Conservation (phyloP, 2,329 filamentous ascomycete species). For the Pseudocercospora ulei region DNA sequence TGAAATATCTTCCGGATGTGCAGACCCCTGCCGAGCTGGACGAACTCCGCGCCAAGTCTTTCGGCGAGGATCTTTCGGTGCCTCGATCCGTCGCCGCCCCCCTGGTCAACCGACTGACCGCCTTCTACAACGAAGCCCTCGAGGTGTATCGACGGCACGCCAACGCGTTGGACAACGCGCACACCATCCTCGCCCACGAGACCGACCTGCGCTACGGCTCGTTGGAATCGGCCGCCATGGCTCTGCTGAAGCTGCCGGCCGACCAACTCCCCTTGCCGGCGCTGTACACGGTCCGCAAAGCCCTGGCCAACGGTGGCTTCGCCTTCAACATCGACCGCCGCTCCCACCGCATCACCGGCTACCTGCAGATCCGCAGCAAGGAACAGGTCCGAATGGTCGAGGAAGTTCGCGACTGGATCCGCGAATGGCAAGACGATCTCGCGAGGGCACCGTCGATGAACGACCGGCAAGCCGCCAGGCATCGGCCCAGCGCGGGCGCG, state of each 20-base stretch:
- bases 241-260: slow-evolving; percentile 33
- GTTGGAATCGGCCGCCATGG: slow-evolving; percentile 41
- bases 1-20: slow-evolving; percentile 45
- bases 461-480: slow-evolving; percentile 12
- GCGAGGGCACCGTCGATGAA: slow-evolving; percentile 27
- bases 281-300: slow-evolving; percentile 61
- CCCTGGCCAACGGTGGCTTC: slow-evolving; percentile 51
- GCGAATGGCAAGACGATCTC: slow-evolving; percentile 46
- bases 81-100: slow-evolving; percentile 42
- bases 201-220: slow-evolving; percentile 42
- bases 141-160: slow-evolving; percentile 43
- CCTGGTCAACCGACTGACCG: slow-evolving; percentile 38
- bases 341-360: slow-evolving; percentile 45
- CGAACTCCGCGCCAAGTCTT: slow-evolving; percentile 33
- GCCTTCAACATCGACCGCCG: slow-evolving; percentile 50
- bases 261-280: slow-evolving; percentile 32
- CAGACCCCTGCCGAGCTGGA: slow-evolving; percentile 30
- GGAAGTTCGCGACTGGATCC: slow-evolving; percentile 45
- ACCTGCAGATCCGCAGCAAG: slow-evolving; percentile 54
- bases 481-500: slow-evolving; percentile 21
- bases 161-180: slow-evolving; percentile 43
- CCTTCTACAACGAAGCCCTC: slow-evolving; percentile 41
- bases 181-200: slow-evolving; percentile 40
- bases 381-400: slow-evolving; percentile 47
- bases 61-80: slow-evolving; percentile 36